phyloP scores from a whole-genome alignment of 495 filamentous ascomycete genomes.

The Aspergillus campestris region DNA sequence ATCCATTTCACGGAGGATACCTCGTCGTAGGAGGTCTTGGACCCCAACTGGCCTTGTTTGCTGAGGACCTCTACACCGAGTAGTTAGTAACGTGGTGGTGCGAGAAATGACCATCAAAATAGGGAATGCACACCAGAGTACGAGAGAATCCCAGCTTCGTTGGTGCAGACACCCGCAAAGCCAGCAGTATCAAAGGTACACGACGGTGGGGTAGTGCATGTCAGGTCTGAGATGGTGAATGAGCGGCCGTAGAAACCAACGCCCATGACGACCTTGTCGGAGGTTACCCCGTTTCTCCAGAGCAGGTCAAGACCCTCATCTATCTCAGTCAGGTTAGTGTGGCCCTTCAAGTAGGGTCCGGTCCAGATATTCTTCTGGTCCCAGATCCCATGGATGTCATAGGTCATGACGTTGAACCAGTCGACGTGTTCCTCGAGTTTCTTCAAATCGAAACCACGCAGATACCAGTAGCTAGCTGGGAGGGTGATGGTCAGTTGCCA shows the following conservation, averaged over 20 bases:
- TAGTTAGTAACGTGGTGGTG: no score
- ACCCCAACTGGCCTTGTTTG: constrained; percentile 7
- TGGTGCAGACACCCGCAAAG: constrained; percentile 23
- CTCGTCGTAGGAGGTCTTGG: constrained; percentile 11
- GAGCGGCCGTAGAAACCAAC: constrained; percentile 29
- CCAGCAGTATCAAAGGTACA: constrained; percentile 15
- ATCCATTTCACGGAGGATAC: constrained; percentile 16
- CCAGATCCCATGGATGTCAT: constrained; percentile 30
- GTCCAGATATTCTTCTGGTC: constrained; percentile 4
- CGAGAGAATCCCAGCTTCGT: constrained; percentile 22
- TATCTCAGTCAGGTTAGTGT: constrained; percentile 25
- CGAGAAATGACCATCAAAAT: no score
- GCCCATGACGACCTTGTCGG: constrained; percentile 26
- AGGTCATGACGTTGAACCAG: constrained; percentile 49
- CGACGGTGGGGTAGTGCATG: constrained; percentile 8
- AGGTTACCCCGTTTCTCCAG: constrained; percentile 20
- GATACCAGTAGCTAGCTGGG: constrained; percentile 43
- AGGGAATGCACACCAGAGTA: no score
- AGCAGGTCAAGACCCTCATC: constrained; percentile 14
- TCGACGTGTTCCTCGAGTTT: constrained; percentile 27
- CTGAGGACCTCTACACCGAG: constrained; percentile 31
- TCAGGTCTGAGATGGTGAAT: constrained; percentile 12
- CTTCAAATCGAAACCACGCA: constrained; percentile 38
- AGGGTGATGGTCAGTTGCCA: constrained; percentile 33
- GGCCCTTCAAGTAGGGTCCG: constrained; percentile 3